Evolutionary conservation across 352 stramenopile species (phyloP).

Genomic region (Phytophthora sp.): DNA sequence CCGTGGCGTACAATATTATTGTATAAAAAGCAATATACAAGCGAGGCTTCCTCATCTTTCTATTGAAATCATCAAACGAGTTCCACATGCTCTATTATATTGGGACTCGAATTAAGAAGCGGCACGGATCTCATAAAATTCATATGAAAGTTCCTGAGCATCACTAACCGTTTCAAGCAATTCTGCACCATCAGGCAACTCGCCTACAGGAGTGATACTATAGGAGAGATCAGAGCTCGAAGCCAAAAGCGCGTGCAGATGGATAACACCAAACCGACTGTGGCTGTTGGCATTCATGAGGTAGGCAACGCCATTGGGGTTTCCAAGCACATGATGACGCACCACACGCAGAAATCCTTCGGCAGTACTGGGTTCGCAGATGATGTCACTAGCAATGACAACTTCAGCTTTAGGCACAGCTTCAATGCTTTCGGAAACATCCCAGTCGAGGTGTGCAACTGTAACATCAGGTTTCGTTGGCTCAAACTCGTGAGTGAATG

Average conservation of each 20-base stretch:
- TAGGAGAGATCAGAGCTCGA: conserved; percentile 64
- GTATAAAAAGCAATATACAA: conserved; percentile 26
- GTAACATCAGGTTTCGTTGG: conserved; percentile 51
- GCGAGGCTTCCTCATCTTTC: not conserved
- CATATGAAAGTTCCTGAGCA: conserved; percentile 81
- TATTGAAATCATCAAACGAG: not conserved
- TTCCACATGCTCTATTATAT: conserved; percentile 14
- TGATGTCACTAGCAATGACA: conserved; percentile 88
- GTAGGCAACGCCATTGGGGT: conserved; percentile 65
- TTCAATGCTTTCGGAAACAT: conserved; percentile 70
- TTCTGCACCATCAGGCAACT: conserved; percentile 57
- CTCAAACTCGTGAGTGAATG: conserved; percentile 75
- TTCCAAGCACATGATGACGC: conserved; percentile 53
- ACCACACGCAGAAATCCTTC: conserved; percentile 88
- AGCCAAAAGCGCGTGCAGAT: conserved; percentile 72
- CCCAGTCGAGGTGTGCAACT: conserved; percentile 79
- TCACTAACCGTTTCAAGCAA: conserved; percentile 83
- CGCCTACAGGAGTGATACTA: conserved; percentile 70
- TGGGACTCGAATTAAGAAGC: conserved; percentile 11
- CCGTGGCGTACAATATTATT: conserved; percentile 65
- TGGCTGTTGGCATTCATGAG: conserved; percentile 90
- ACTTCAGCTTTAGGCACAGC: conserved; percentile 68
- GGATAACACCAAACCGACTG: conserved; percentile 82
- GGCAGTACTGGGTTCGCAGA: conserved; percentile 86
- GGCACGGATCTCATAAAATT: conserved; percentile 86